Evolutionary conservation across 805 yeast species (phyloP), one percentile per base, ranked within the genome.

Genomic region (Candida hungchunana): DNA sequence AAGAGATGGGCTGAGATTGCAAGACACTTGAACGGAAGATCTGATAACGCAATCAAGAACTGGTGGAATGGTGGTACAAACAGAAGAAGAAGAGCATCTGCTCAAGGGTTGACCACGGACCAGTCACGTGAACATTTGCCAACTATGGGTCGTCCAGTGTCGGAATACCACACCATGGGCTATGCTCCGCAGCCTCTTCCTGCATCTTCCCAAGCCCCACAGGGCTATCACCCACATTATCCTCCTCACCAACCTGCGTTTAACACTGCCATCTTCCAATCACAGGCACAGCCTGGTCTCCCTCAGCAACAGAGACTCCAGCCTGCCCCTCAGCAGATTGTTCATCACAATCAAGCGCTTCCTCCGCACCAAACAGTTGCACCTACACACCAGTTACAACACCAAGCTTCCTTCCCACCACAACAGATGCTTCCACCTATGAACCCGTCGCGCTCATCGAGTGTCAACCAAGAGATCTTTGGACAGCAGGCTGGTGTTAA

Each of bases 61-160:
- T 88, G 96, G 96, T 87, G 96, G 96, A 86, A 86, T 55, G 95
- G 96, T 4, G 94, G 95, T 7, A 90, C 94, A 11, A 86, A 84
- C 56, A 69, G 94, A 42, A 66, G 95, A 42, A 72, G 93, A 51
- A 64, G 87, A 45, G 69, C 70, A 19, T 57, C 67, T 2, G 56
- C 60, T 9, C 44, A 39, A 15, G 53, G 6, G 37, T 48, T 7
- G 23, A 46, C 7, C 49, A 45, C 21, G 44, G 36, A n/a, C n/a
- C n/a, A n/a, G n/a, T n/a, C n/a, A n/a, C n/a, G n/a, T n/a, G n/a
- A n/a, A n/a, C n/a, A n/a, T n/a, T n/a, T n/a, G n/a, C n/a, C n/a
- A n/a, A n/a, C n/a, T n/a, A n/a, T n/a, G n/a, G n/a, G n/a, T n/a
- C n/a, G n/a, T n/a, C n/a, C n/a, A n/a, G n/a, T n/a, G n/a, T n/a